Percentiles rank a stretch among this genome's conserved stretches.
Conservation (phyloP, 2,329 filamentous ascomycete genomes). For the Scolecobasidium constrictum region DNA sequence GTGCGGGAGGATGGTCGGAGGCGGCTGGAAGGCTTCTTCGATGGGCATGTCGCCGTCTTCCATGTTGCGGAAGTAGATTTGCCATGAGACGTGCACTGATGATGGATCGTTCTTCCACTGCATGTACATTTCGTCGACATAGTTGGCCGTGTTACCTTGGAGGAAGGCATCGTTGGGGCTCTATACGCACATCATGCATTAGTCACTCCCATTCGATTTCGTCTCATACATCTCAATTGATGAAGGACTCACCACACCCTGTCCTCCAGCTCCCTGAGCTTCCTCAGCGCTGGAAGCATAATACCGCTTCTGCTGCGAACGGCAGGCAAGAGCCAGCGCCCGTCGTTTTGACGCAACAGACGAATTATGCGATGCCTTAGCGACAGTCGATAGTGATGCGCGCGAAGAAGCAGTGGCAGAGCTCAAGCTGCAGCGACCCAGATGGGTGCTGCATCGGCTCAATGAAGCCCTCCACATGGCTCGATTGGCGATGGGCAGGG, state of each 20-base stretch:
- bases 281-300: constrained; percentile 52
- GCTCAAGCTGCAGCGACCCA: constrained; percentile 47
- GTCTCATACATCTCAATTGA: constrained; percentile 10
- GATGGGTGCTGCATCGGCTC: constrained; percentile 53
- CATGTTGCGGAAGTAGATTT: constrained; percentile 99
- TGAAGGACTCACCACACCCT: constrained; percentile 45
- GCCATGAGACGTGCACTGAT: constrained; percentile 96
- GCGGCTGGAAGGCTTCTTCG: constrained; percentile 91
- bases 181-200: constrained; percentile 24
- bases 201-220: constrained; percentile 4
- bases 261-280: constrained; percentile 26
- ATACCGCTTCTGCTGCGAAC: constrained; percentile 33
- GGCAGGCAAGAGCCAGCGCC: constrained; percentile 32
- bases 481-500: no score
- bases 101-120: constrained; percentile 90
- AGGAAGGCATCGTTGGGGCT: constrained; percentile 95
- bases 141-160: constrained; percentile 93
- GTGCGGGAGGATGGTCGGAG: constrained; percentile 78
- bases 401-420: constrained; percentile 20
- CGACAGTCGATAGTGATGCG: constrained; percentile 31
- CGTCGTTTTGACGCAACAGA: constrained; percentile 36
- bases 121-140: constrained; percentile 99
- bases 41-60: constrained; percentile 96
- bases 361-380: constrained; percentile 21
- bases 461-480: constrained; percentile 63